Evolutionary conservation across 495 filamentous ascomycete genomes (phyloP).

Genomic region (Annulohypoxylon stygium): DNA sequence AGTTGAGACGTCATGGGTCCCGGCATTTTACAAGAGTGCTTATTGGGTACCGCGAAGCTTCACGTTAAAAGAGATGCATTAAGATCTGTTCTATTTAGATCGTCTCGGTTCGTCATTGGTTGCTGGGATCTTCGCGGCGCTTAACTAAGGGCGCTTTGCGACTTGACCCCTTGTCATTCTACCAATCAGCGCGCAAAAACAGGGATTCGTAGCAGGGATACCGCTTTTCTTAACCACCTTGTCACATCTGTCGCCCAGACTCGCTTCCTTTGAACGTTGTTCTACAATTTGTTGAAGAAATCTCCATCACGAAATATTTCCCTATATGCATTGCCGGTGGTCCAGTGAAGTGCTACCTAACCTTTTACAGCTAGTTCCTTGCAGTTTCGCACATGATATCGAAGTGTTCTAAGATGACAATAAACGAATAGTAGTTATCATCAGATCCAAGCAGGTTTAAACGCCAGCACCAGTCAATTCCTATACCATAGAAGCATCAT

Average conservation of each 20-base stretch:
- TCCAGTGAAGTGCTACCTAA: constrained; percentile 19
- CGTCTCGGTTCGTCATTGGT: constrained; percentile 41
- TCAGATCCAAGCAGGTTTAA: background rate
- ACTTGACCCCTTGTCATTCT: constrained; percentile 32
- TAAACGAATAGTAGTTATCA: background rate
- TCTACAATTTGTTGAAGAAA: constrained; percentile 33
- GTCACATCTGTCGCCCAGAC: constrained; percentile 49
- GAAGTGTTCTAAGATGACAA: background rate
- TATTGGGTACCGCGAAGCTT: constrained; percentile 38
- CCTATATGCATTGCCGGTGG: constrained; percentile 1
- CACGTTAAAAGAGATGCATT: constrained; percentile 39
- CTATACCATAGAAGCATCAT: background rate
- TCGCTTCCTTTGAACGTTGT: constrained; percentile 4
- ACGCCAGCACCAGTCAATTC: background rate
- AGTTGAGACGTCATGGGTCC: constrained; percentile 41
- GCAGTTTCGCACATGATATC: background rate
- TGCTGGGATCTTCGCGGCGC: constrained; percentile 44
- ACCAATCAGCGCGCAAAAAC: constrained; percentile 45
- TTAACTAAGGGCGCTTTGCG: constrained; percentile 44
- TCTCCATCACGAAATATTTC: constrained; percentile 28
- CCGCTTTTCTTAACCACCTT: constrained; percentile 30
- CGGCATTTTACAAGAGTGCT: constrained; percentile 26
- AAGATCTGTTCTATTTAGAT: constrained; percentile 44
- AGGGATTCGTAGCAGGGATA: constrained; percentile 33
- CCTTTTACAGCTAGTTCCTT: constrained; percentile 15